These are phyloP conservation scores for Viola pubescens DNA, from an alignment of 441 rosid genomes.

Conservation along the genomic window DNA sequence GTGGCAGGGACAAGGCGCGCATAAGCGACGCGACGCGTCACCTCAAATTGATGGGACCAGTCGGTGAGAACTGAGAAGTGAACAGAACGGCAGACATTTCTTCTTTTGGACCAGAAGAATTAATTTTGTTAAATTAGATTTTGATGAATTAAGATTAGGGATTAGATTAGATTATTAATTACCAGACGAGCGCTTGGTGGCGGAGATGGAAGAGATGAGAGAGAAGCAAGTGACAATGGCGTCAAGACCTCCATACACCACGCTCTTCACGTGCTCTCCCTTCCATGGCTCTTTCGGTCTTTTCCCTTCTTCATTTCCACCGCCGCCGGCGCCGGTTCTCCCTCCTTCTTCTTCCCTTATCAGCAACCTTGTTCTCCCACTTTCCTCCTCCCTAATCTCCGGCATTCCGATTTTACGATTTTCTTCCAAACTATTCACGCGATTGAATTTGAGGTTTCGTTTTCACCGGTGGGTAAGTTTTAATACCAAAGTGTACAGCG, in stretches of 20 bases:
- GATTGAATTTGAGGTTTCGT: not conserved
- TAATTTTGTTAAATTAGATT: too few species aligned
- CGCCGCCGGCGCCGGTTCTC: not conserved
- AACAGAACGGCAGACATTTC: too few species aligned
- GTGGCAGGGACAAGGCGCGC: too few species aligned
- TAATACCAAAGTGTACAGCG: not conserved
- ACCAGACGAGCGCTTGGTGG: slow-evolving; percentile 29
- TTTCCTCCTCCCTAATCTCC: slow-evolving; percentile 3
- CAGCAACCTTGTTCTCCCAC: not conserved
- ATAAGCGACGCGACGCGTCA: too few species aligned
- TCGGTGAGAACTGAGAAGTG: too few species aligned
- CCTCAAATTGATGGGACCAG: too few species aligned
- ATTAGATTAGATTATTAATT: not conserved
- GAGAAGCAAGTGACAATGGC: slow-evolving; percentile 37
- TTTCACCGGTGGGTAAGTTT: not conserved
- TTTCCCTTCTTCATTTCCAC: not conserved
- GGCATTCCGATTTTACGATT: slow-evolving; percentile 10
- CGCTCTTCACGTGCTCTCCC: slow-evolving; percentile 30
- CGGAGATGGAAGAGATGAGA: slow-evolving; percentile 37
- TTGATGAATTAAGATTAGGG: not conserved
- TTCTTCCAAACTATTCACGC: not conserved
- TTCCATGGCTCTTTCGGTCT: slow-evolving; percentile 28
- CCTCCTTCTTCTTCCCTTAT: slow-evolving; percentile 1
- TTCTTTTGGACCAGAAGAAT: too few species aligned
- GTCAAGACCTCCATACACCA: slow-evolving; percentile 32